Evolutionary conservation across 2,329 filamentous ascomycete genomes (phyloP), one percentile per base, ranked within the genome.

Genomic region (Botrytis tulipae): DNA sequence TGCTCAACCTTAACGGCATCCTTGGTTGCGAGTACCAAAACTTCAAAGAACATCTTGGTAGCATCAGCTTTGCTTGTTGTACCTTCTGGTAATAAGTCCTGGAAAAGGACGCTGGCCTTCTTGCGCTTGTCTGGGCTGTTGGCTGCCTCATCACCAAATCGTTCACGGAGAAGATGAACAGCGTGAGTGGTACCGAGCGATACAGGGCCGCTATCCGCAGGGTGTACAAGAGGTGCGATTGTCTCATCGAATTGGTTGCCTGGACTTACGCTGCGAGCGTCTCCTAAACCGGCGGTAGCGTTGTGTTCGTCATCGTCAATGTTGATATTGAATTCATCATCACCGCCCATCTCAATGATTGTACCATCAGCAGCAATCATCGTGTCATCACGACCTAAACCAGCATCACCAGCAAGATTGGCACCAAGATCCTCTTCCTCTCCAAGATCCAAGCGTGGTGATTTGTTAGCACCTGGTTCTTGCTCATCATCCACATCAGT

Each of bases 31-130:
- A 99, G 87, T 4, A 99, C 96, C 37, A 99, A 87, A 72, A 96
- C 92, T 84, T 99, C 96, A 79, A 99, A 99, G 85, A 99, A 99
- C 94, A 99, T 98, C 87, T 98, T 98, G 61, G 96, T 99, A 0
- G 96, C 96, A 79, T 98, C 96, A 14, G 92, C 92, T 82, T 93
- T 93, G 77, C 88, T 94, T 0, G 95, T 95, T 75, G 88, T 89
- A 76, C 87, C 84, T 83, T 97, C 93, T 0, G 96, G 96, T 48
- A 98, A 87, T 66, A 99, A 87, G 73, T 97, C 92, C 79, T 98
- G 95, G 86, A 99, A 98, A 4, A 97, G 87, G 4, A 97, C 94
- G 20, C 89, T 89, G 37, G 87, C 88, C 82, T 92, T 92, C 82
- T 91, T 92, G 79, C 94, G 90, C 83, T 92, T 91, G 73, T 90